These are phyloP conservation scores for Schrenkiella parvula DNA, from an alignment of 345 rosid species.

Conservation along the genomic window DNA sequence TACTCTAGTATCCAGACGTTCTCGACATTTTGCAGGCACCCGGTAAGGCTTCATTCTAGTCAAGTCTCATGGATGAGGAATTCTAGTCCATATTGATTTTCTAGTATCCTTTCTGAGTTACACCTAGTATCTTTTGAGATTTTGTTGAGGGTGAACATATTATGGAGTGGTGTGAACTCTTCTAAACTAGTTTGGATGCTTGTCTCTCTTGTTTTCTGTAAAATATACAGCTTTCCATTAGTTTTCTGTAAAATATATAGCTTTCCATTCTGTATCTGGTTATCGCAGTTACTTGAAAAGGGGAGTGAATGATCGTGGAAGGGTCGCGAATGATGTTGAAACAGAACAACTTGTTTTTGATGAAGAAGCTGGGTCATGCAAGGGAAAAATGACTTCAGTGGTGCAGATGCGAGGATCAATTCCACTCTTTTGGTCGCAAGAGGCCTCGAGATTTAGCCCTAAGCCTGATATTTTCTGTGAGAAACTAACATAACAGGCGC, in stretches of 20 bases:
- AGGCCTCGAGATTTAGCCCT: slow-evolving; percentile 94
- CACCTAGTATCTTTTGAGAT: not conserved
- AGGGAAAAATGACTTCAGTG: slow-evolving; percentile 95
- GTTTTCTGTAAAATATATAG: too few relatives aligned
- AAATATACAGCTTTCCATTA: not conserved
- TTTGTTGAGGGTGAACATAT: not conserved
- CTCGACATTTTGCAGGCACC: slow-evolving; percentile 98
- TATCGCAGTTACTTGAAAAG: slow-evolving; percentile 84
- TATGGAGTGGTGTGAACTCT: slow-evolving; percentile 3
- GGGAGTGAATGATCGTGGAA: slow-evolving; percentile 96
- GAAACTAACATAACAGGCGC: slow-evolving; percentile 24
- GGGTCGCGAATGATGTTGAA: slow-evolving; percentile 99
- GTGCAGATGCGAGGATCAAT: slow-evolving; percentile 99
- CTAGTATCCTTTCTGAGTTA: not conserved
- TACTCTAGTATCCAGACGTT: slow-evolving; percentile 77
- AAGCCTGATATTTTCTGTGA: slow-evolving; percentile 97
- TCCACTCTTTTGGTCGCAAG: slow-evolving; percentile 99
- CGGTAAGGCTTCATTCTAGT: slow-evolving; percentile 45
- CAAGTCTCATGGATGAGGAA: slow-evolving; percentile 9
- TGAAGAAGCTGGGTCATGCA: slow-evolving; percentile 89
- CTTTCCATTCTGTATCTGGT: slow-evolving; percentile 8
- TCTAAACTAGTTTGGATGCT: slow-evolving; percentile 5
- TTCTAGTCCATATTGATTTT: not conserved
- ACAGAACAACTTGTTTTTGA: slow-evolving; percentile 95
- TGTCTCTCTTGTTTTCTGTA: not conserved